These are phyloP conservation scores for Talaromyces piceae DNA, from an alignment of 2,329 filamentous ascomycete species.

Conservation along the genomic window DNA sequence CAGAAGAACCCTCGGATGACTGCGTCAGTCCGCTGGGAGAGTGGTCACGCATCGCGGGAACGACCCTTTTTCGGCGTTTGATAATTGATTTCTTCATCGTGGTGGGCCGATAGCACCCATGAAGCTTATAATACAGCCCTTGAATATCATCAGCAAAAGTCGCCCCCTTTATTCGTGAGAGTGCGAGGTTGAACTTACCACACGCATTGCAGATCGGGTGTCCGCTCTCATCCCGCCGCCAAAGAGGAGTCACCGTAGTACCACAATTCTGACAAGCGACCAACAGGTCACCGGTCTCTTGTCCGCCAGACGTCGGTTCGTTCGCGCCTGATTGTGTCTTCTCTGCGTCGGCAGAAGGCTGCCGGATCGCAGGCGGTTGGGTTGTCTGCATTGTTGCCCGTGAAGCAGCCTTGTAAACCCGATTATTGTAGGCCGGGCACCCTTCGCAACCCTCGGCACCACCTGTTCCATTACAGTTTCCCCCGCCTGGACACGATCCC, in stretches of 20 bases:
- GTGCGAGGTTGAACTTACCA: slow-evolving; percentile 52
- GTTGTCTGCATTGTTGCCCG: slow-evolving; percentile 31
- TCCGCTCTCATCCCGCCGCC: slow-evolving; percentile 87
- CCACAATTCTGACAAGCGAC: slow-evolving; percentile 96
- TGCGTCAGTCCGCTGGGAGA: slow-evolving; percentile 34
- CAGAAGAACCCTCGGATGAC: slow-evolving; percentile 37
- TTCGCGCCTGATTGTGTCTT: not conserved
- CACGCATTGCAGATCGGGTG: slow-evolving; percentile 99
- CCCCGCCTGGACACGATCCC: slow-evolving; percentile 92
- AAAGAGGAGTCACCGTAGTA: slow-evolving; percentile 92
- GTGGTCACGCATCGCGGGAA: slow-evolving; percentile 59
- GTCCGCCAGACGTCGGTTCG: slow-evolving; percentile 12
- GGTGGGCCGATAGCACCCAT: slow-evolving; percentile 84
- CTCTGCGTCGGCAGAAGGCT: slow-evolving; percentile 1
- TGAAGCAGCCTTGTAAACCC: slow-evolving; percentile 75
- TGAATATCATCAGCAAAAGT: slow-evolving; percentile 5
- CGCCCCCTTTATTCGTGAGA: not conserved
- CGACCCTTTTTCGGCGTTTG: slow-evolving; percentile 89
- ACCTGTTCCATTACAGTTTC: slow-evolving; percentile 91
- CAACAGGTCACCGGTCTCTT: slow-evolving; percentile 46
- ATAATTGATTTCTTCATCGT: slow-evolving; percentile 99
- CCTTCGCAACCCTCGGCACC: slow-evolving; percentile 92
- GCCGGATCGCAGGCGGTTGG: slow-evolving; percentile 16
- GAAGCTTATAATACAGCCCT: slow-evolving; percentile 95
- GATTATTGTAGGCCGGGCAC: slow-evolving; percentile 95